Conservation (phyloP, 352 stramenopile genomes). For the Pythium myriotylum region DNA sequence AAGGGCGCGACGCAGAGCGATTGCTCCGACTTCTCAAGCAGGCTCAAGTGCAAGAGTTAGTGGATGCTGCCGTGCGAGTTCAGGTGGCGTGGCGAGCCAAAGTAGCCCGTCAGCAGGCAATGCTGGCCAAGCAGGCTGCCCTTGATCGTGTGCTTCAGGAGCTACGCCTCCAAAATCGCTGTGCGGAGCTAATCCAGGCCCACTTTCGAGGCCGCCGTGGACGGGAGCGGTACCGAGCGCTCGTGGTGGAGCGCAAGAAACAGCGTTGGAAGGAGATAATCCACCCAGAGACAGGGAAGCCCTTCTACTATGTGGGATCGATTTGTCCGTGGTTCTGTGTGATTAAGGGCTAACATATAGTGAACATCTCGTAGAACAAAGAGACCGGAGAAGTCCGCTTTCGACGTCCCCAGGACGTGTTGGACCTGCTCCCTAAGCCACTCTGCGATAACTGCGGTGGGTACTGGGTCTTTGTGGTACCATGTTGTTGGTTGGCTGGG, state of each 20-base stretch:
- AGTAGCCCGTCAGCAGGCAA: conserved; percentile 33
- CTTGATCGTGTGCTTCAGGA: conserved; percentile 49
- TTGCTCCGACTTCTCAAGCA: conserved; percentile 48
- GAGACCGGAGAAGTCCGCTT: conserved; percentile 92
- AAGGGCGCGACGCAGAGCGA: conserved; percentile 40
- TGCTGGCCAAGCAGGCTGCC: conserved; percentile 31
- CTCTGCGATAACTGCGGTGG: conserved; percentile 90
- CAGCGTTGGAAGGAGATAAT: conserved; percentile 92
- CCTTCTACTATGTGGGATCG: conserved; percentile 90
- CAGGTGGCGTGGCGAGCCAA: conserved; percentile 56
- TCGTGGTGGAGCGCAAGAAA: conserved; percentile 62
- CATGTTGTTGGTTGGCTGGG: too few relatives aligned
- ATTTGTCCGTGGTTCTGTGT: not conserved
- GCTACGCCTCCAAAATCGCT: conserved; percentile 61
- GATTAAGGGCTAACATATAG: too few relatives aligned
- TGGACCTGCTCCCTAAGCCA: conserved; percentile 89
- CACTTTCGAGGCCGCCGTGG: conserved; percentile 72
- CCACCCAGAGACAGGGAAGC: conserved; percentile 66
- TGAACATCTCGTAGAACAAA: conserved; percentile 79
- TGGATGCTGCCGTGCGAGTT: conserved; percentile 40
- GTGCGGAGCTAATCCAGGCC: conserved; percentile 76
- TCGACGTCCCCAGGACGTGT: conserved; percentile 88
- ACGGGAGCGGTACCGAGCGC: conserved; percentile 57
- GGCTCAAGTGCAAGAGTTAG: conserved; percentile 35
- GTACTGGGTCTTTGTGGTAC: too few relatives aligned